These are phyloP conservation scores for Volvox carteri DNA, from an alignment of 163 green algal species.

Conservation along the genomic window DNA sequence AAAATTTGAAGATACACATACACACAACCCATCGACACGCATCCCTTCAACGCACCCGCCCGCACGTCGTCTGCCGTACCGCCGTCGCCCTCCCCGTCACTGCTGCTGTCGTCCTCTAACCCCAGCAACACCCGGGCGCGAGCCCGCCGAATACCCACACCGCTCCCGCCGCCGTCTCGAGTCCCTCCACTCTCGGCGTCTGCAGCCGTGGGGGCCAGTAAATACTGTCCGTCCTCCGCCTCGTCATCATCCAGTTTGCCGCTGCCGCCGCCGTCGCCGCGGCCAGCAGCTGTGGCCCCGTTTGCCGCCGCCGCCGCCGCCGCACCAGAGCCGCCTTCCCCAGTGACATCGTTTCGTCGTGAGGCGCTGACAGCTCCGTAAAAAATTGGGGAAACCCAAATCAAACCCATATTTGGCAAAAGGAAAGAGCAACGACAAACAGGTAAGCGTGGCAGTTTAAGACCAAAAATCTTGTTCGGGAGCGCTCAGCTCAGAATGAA, in stretches of 20 bases:
- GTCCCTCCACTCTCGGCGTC: constrained; percentile 5
- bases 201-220: neutral
- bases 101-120: constrained; percentile 25
- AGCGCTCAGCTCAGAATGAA: too few relatives aligned
- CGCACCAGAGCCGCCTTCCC: neutral
- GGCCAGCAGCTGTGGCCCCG: neutral
- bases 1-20: too few relatives aligned
- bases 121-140: neutral
- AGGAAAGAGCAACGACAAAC: too few relatives aligned
- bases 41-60: neutral
- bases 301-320: neutral
- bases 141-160: neutral
- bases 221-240: neutral
- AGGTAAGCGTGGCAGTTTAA: too few relatives aligned
- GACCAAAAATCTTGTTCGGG: too few relatives aligned
- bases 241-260: neutral
- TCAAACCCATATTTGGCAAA: too few relatives aligned
- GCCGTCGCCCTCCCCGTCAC: neutral
- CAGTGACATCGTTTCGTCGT: too few relatives aligned
- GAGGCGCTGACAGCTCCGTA: too few relatives aligned
- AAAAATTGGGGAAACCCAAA: too few relatives aligned
- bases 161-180: neutral
- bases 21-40: neutral
- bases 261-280: neutral
- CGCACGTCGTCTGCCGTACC: neutral